phyloP scores from a whole-genome alignment of 148 eudicot species.

The Cornus florida region DNA sequence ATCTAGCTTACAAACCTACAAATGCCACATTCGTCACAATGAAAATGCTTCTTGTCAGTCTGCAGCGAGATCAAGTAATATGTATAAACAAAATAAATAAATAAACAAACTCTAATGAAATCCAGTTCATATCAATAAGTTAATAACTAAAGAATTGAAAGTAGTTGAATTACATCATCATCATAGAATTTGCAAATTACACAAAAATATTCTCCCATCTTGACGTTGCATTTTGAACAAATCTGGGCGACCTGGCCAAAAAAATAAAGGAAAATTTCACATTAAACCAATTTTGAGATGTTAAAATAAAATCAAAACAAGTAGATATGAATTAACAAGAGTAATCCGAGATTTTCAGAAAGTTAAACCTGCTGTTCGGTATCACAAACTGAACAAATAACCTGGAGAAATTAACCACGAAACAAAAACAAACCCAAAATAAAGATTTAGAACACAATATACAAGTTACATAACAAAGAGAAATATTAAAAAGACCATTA shows the following conservation, averaged over 20 bases:
- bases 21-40: slow-evolving; percentile 90
- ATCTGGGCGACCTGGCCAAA: slow-evolving; percentile 55
- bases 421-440: not conserved
- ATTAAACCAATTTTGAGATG: not conserved
- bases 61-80: slow-evolving; percentile 31
- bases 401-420: slow-evolving; percentile 37
- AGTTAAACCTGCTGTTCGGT: slow-evolving; percentile 70
- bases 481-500: not conserved
- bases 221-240: slow-evolving; percentile 67
- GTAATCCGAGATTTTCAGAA: not conserved
- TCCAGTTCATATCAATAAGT: not conserved
- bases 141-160: not conserved
- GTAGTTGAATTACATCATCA: slow-evolving; percentile 59
- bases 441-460: not conserved
- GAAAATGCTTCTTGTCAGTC: slow-evolving; percentile 73
- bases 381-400: slow-evolving; percentile 69
- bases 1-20: slow-evolving; percentile 67
- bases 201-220: slow-evolving; percentile 87
- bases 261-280: not conserved
- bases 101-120: not conserved
- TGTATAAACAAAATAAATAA: not conserved
- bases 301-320: not conserved
- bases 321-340: not conserved
- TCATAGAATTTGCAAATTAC: slow-evolving; percentile 76
- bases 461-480: not conserved